These are phyloP conservation scores for Smallanthus sonchifolius DNA, from an alignment of 129 eudicot species.

Conservation along the genomic window DNA sequence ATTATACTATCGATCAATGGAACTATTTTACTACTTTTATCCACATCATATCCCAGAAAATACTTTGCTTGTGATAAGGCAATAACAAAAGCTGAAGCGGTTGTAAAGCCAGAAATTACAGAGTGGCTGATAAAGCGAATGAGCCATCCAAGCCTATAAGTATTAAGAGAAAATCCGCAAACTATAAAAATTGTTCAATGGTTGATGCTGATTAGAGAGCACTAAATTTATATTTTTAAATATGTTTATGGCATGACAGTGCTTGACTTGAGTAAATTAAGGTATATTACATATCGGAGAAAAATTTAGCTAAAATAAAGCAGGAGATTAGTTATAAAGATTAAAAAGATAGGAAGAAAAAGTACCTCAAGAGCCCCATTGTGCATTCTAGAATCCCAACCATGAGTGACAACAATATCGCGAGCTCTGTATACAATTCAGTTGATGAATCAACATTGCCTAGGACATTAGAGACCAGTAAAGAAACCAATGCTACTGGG, in stretches of 20 bases:
- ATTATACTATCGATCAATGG: slow-evolving; percentile 80
- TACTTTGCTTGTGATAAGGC: slow-evolving; percentile 97
- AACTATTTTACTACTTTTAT: slow-evolving; percentile 78
- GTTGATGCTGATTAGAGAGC: neutral
- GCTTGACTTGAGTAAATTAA: slow-evolving; percentile 1
- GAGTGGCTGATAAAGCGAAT: slow-evolving; percentile 96
- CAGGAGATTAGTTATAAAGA: neutral
- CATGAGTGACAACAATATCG: slow-evolving; percentile 89
- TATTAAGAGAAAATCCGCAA: neutral
- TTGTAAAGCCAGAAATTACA: slow-evolving; percentile 98
- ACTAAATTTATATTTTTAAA: neutral
- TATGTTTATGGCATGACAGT: slow-evolving; percentile 1
- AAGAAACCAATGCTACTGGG: slow-evolving; percentile 93
- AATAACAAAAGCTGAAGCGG: slow-evolving; percentile 93
- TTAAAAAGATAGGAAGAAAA: neutral
- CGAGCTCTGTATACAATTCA: slow-evolving; percentile 76
- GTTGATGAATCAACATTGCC: slow-evolving; percentile 68
- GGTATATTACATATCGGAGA: neutral
- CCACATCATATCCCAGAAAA: slow-evolving; percentile 78
- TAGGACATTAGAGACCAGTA: slow-evolving; percentile 82
- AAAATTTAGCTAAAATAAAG: neutral
- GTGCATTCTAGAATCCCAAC: slow-evolving; percentile 91
- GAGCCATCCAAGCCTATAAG: slow-evolving; percentile 91
- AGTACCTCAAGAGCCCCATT: slow-evolving; percentile 93
- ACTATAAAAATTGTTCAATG: neutral